Evolutionary conservation across 129 eudicot genomes (phyloP), one percentile per base, ranked within the genome.

Genomic region (Arctium minus): DNA sequence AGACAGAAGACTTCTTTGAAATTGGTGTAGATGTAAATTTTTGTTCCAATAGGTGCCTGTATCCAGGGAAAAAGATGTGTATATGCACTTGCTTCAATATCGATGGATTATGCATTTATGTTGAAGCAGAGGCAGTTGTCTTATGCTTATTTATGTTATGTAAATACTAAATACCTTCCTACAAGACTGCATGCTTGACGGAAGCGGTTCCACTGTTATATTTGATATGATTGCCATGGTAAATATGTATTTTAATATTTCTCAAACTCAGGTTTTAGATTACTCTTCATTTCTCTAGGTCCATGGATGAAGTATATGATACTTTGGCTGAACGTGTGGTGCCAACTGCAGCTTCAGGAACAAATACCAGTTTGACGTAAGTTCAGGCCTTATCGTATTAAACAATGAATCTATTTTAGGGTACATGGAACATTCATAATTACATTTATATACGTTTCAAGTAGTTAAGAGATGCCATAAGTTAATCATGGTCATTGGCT

Each of bases 221-320:
- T 79, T 72, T 29, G 68, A 71, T 38, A 30, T 65, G 48, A 5
- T 40, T 74, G 36, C 44, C 44, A 73, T 56, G 46, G 46, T 29
- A 30, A 62, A 60, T 1, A 31, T n/a, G 17, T 30, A 40, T 29
- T 64, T 78, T 60, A 81, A 31, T 77, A 27, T 50, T 22, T 48
- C 0, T 76, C 1, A 37, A 69, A 83, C 77, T 27, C 15, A n/a
- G 46, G 3, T 72, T 72, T 70, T 84, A 72, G 22, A 39, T 33
- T 73, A 65, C 71, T 64, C 75, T 77, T 9, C 15, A 53, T 81
- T 71, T 82, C 27, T 76, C 22, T 81, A 95, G 99, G 90, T 80
- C 85, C 84, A 93, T 96, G 97, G 92, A 91, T 74, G 97, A 93
- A 74, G 83, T 93, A 74, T 96, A 93, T 76, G 91, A 96, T 86